These are phyloP conservation scores for Dendrostoma leiphaemia DNA, from an alignment of 2,329 filamentous ascomycete species.

Conservation along the genomic window DNA sequence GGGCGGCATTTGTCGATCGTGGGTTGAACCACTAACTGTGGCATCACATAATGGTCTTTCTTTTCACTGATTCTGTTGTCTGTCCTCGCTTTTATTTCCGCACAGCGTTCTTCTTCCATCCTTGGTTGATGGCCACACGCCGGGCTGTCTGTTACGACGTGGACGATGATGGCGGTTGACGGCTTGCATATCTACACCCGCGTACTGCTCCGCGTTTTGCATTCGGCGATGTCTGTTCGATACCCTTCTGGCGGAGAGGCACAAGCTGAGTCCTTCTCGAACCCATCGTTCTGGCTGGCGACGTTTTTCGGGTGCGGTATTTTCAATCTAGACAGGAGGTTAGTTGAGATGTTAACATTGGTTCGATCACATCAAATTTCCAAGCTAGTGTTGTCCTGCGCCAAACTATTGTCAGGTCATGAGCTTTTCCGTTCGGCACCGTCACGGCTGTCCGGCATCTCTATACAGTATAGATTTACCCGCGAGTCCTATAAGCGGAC, in stretches of 20 bases:
- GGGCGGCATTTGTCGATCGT: not conserved
- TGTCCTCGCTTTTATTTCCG: not conserved
- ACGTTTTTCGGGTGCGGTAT: not conserved
- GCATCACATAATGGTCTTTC: too few species aligned
- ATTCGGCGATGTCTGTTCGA: not conserved
- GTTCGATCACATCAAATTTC: too few species aligned
- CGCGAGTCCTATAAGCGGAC: too few species aligned
- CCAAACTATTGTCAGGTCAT: too few species aligned
- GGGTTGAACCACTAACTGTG: not conserved
- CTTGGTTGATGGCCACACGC: not conserved
- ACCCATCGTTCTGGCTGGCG: not conserved
- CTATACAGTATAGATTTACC: too few species aligned
- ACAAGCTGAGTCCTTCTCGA: not conserved
- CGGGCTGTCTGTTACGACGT: not conserved
- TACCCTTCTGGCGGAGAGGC: not conserved
- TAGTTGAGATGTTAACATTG: too few species aligned
- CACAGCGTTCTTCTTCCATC: not conserved
- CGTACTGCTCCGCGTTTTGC: not conserved
- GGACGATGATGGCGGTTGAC: not conserved
- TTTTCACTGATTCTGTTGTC: not conserved
- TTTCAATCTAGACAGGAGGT: too few species aligned
- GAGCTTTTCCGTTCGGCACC: too few species aligned
- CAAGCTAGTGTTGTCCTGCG: not conserved
- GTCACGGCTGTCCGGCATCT: too few species aligned
- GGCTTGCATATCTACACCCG: not conserved